These are phyloP conservation scores for Claviceps monticola DNA, from an alignment of 2,329 filamentous ascomycete genomes.

Conservation along the genomic window DNA sequence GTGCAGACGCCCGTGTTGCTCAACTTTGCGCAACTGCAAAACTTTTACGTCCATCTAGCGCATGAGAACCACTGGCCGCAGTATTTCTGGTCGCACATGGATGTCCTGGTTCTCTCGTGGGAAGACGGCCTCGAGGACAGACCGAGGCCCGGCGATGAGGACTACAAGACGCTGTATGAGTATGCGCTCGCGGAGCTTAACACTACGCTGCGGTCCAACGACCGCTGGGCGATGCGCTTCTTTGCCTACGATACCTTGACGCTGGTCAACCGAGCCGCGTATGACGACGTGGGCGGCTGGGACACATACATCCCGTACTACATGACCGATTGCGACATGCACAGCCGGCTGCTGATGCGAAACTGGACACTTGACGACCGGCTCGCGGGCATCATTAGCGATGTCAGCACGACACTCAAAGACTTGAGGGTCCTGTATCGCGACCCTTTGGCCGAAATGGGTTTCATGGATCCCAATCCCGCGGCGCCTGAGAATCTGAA, in stretches of 20 bases:
- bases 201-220: constrained; percentile 15
- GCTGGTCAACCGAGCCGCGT: constrained; percentile 39
- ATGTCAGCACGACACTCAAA: constrained; percentile 30
- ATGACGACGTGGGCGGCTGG: constrained; percentile 39
- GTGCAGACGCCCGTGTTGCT: constrained; percentile 36
- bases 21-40: constrained; percentile 41
- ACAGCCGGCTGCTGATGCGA: constrained; percentile 32
- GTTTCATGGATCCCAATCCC: constrained; percentile 25
- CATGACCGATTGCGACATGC: constrained; percentile 43
- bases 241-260: constrained; percentile 46
- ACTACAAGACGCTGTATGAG: constrained; percentile 28
- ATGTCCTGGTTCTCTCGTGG: constrained; percentile 30
- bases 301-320: constrained; percentile 46
- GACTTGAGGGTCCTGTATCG: constrained; percentile 32
- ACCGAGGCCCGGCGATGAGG: constrained; percentile 18
- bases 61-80: constrained; percentile 29
- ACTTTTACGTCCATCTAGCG: constrained; percentile 35
- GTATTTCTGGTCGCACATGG: constrained; percentile 46
- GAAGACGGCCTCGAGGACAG: constrained; percentile 25
- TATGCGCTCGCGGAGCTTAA: constrained; percentile 23
- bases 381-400: constrained; percentile 28
- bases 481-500: constrained; percentile 13
- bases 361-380: constrained; percentile 27
- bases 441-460: constrained; percentile 21
- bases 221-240: constrained; percentile 37